Percentiles rank a stretch among this genome's conserved stretches.
These are phyloP conservation scores for Penicillium sp. DNA, from an alignment of 2,329 filamentous ascomycete genomes.

Conservation along the genomic window DNA sequence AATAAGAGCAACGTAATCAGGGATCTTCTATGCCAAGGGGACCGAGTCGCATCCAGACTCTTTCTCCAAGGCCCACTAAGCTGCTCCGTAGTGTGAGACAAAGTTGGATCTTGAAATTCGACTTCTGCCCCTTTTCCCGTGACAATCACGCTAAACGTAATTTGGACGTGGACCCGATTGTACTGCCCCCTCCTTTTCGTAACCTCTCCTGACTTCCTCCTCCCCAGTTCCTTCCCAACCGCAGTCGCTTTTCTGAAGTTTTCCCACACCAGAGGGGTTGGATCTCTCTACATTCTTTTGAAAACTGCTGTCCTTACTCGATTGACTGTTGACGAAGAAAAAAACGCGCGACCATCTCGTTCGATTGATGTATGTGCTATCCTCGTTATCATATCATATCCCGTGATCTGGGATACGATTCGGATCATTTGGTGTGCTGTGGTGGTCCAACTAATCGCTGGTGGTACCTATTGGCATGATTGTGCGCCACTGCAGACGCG, in stretches of 20 bases:
- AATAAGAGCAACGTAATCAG: background rate
- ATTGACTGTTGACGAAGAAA: conserved; percentile 29
- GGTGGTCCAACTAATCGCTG: background rate
- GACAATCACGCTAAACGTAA: conserved; percentile 7
- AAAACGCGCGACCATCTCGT: conserved; percentile 29
- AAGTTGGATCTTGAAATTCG: background rate
- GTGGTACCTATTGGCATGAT: background rate
- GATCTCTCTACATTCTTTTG: conserved; percentile 43
- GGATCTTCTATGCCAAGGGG: conserved; percentile 2
- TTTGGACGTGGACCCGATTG: conserved; percentile 16
- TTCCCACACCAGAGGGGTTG: conserved; percentile 42
- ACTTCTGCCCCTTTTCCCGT: conserved; percentile 9
- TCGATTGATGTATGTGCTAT: conserved; percentile 30
- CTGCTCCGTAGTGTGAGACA: conserved; percentile 10
- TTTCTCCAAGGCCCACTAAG: conserved; percentile 5
- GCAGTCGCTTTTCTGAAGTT: conserved; percentile 23
- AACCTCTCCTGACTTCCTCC: conserved; percentile 22
- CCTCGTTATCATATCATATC: background rate
- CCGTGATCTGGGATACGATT: background rate
- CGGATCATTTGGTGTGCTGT: background rate
- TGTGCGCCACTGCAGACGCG: background rate
- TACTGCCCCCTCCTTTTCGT: conserved; percentile 11
- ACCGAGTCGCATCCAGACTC: conserved; percentile 2
- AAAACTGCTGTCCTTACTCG: conserved; percentile 29
- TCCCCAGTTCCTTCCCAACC: conserved; percentile 17